Evolutionary conservation across 495 filamentous ascomycete species (phyloP).

Genomic region (Copromyces sp.): DNA sequence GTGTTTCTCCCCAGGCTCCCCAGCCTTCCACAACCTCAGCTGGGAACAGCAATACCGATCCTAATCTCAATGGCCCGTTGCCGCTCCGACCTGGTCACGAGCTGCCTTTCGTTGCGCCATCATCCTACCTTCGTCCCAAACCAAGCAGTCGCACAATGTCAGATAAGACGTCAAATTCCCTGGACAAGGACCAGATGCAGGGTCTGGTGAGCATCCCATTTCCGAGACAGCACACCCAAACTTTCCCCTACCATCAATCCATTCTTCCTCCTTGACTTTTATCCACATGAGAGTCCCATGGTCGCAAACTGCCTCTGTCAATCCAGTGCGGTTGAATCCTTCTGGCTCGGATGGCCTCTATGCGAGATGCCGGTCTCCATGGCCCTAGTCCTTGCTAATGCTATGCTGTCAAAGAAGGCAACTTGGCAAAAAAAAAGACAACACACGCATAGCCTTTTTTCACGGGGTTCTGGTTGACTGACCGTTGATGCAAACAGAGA

Average conservation of each 20-base stretch:
- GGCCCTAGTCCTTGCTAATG: background rate
- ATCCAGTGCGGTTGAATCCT: background rate
- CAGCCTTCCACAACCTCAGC: slow-evolving; percentile 10
- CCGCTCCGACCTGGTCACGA: slow-evolving; percentile 37
- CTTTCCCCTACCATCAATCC: slow-evolving; percentile 1
- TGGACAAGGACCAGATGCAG: slow-evolving; percentile 87
- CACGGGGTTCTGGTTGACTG: slow-evolving; percentile 3
- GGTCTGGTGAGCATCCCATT: slow-evolving; percentile 61
- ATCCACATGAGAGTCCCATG: background rate
- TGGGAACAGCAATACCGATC: slow-evolving; percentile 14
- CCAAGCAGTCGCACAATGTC: slow-evolving; percentile 39
- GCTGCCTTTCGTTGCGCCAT: slow-evolving; percentile 62
- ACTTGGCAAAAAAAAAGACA: background rate
- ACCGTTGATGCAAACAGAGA: slow-evolving; percentile 41
- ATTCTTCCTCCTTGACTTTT: slow-evolving; percentile 2
- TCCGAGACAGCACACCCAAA: slow-evolving; percentile 19
- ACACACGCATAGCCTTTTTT: background rate
- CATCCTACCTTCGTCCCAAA: slow-evolving; percentile 72
- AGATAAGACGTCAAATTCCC: slow-evolving; percentile 53
- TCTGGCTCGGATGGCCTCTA: slow-evolving; percentile 3
- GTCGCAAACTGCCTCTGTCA: background rate
- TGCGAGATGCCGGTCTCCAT: slow-evolving; percentile 19
- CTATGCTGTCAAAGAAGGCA: background rate
- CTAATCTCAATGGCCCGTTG: slow-evolving; percentile 13
- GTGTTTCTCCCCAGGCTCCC: slow-evolving; percentile 11